Conservation (phyloP, 768 basidiomycete genomes). For the Tephrocybe sp. region DNA sequence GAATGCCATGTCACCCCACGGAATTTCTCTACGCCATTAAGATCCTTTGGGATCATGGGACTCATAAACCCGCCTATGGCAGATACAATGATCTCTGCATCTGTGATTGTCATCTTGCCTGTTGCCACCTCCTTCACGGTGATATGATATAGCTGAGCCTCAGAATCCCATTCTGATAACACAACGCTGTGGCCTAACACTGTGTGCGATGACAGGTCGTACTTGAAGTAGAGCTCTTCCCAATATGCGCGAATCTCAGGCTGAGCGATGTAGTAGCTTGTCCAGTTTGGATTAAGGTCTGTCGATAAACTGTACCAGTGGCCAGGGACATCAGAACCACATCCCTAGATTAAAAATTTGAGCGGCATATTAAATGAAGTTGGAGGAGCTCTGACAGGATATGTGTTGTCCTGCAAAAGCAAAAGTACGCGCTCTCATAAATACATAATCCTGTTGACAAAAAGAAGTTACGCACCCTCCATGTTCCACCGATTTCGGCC, state of each 20-base stretch:
- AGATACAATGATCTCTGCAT: slow-evolving; percentile 45
- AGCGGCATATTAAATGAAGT: not conserved
- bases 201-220: slow-evolving; percentile 39
- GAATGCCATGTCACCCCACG: slow-evolving; percentile 54
- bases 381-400: slow-evolving; percentile 36
- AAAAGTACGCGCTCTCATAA: not conserved
- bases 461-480: slow-evolving; percentile 41
- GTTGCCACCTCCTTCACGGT: slow-evolving; percentile 33
- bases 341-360: slow-evolving; percentile 32
- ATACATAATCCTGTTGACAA: not conserved
- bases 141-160: slow-evolving; percentile 39
- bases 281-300: slow-evolving; percentile 52
- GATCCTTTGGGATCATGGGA: slow-evolving; percentile 41
- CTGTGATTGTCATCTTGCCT: slow-evolving; percentile 29
- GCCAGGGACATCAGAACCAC: slow-evolving; percentile 53
- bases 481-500: slow-evolving; percentile 48
- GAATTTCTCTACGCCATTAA: slow-evolving; percentile 43
- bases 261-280: slow-evolving; percentile 41
- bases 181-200: slow-evolving; percentile 38
- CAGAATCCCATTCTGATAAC: slow-evolving; percentile 43
- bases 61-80: slow-evolving; percentile 50
- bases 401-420: slow-evolving; percentile 50
- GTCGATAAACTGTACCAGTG: slow-evolving; percentile 57
- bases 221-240: slow-evolving; percentile 42
- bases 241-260: slow-evolving; percentile 52